phyloP scores from a whole-genome alignment of 1,284 basidiomycete species.

The Leucoagaricus sp. region DNA sequence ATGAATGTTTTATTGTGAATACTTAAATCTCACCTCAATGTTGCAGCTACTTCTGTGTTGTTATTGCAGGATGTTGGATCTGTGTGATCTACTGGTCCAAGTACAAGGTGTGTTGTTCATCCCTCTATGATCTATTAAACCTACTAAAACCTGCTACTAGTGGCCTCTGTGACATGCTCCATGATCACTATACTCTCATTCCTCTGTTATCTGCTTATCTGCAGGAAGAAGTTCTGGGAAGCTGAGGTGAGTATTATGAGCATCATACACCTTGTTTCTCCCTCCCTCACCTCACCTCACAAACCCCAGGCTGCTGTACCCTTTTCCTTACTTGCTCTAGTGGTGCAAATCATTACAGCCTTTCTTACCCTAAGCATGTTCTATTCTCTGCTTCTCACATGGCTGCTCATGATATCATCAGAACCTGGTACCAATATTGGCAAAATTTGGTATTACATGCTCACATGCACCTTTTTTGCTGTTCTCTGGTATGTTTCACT shows the following conservation, averaged over 20 bases:
- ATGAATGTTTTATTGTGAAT: background rate
- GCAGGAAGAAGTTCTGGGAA: constrained; percentile 24
- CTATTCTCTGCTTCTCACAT: background rate
- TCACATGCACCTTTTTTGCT: constrained; percentile 43
- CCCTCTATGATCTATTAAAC: background rate
- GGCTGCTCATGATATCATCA: background rate
- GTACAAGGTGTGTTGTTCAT: constrained; percentile 3
- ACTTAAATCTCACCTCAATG: background rate
- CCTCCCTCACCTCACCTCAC: background rate
- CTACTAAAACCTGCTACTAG: background rate
- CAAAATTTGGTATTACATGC: constrained; percentile 43
- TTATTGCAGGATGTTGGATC: constrained; percentile 8
- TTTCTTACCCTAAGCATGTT: constrained; percentile 18
- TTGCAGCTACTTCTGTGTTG: background rate
- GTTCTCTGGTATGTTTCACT: constrained; percentile 49
- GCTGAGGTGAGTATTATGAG: constrained; percentile 21
- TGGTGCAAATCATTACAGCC: constrained; percentile 26
- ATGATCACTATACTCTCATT: constrained; percentile 36
- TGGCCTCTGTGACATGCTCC: constrained; percentile 18
- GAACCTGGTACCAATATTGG: constrained; percentile 16
- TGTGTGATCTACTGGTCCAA: constrained; percentile 10
- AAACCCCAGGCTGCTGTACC: constrained; percentile 18
- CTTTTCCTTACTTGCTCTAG: constrained; percentile 22
- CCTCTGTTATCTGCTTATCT: constrained; percentile 33
- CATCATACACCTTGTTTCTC: too few species aligned